Base-by-base conservation (phyloP, 2,329 filamentous ascomycete species). In the Cryphonectria carpinicola region DNA sequence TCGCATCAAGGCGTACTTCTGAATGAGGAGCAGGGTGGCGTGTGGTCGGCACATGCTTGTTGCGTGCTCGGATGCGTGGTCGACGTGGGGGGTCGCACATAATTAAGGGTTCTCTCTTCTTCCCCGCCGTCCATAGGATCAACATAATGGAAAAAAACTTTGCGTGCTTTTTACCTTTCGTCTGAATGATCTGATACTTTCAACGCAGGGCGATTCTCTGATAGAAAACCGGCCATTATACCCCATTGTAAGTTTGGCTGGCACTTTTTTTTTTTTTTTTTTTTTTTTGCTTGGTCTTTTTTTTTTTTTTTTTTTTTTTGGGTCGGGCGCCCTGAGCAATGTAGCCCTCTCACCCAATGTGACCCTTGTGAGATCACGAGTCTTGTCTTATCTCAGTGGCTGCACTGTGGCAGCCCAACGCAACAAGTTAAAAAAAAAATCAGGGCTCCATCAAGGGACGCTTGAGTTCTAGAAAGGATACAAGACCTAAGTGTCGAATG, bases 1-100 rank as follows among this genome's bases (percentile, higher is more conserved):
- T 4, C 63, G 54, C 49, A 76, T 76, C 32, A 58, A 43, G 37
- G 32, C 60, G 0, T 66, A 28, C 17, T 66, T 66, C 37, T 58
- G 52, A 58, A 25, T 58, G 52, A 58, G 39, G 37, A 11, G 35
- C 19, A 3, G 25, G 22, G 5, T 3, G n/a, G 6, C 37, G 49
- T 37, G 35, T 56, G 11, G 14, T n/a, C 14, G 41, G 10, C 25
- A 6, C 28, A 32, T 58, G 58, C 37, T 22, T 17, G 10, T 0
- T 37, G 37, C 35, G 17, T 62, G 60, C 7, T 41, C n/a, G 25
- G 10, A 1, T 37, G 37, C 35, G 7, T 62, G 60, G 19, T 41
- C 37, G 25, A 6, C n/a, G 2, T 2, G 7, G 52, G n/a, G 19
- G 22, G n/a, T 56, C 11, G n/a, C 54, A 22, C 8, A 6, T 22